Base-by-base conservation (phyloP, 139 green algal species). In the Penium margaritaceum region DNA sequence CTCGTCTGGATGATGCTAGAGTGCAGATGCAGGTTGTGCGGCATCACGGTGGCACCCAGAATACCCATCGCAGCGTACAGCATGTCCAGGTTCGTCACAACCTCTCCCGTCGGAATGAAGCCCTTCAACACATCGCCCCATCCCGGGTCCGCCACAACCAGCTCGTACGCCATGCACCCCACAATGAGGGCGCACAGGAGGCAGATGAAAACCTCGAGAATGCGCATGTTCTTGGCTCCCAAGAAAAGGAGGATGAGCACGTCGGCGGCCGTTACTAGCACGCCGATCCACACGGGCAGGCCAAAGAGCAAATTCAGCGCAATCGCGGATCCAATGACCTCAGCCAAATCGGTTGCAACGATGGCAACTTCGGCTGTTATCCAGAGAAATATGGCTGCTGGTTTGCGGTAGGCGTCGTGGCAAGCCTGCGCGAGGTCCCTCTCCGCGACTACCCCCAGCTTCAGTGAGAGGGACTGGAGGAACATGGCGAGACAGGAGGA, bases 11-110 rank as follows among this genome's bases (percentile, higher is more conserved):
- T 74, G 44, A 74, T 77, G 62, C 51, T 68, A 17, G 74, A 87
- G 83, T 96, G 91, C 51, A 95, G 85, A 83, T 90, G 95, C 66
- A 95, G 85, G 86, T 96, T 96, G 75, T 85, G 80, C 32, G 72
- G 72, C 72, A 79, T 79, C 27, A 79, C 72, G 5, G 44, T 77
- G 14, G 72, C 72, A n/a, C 72, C 72, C 44, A 79, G 72, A 15
- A 79, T 66, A 17, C 72, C 65, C 29, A 77, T 27, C 1, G 64
- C 72, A 0, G 24, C 77, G 63, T 78, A 78, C 39, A 78, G 63
- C 24, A 63, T 35, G 41, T 75, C 63, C 6, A 65, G 53, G 47
- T 78, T 53, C 12, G 46, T 79, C 21, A 77, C 32, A 46, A 77
- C 55, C 30, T 34, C 15, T 4, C 53, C 30, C 17, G 30, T 58